A percentile compares a stretch with the other conserved stretches of the same genome.
Evolutionary conservation across 768 basidiomycete species (phyloP).

Genomic region (Boletus patriciae): DNA sequence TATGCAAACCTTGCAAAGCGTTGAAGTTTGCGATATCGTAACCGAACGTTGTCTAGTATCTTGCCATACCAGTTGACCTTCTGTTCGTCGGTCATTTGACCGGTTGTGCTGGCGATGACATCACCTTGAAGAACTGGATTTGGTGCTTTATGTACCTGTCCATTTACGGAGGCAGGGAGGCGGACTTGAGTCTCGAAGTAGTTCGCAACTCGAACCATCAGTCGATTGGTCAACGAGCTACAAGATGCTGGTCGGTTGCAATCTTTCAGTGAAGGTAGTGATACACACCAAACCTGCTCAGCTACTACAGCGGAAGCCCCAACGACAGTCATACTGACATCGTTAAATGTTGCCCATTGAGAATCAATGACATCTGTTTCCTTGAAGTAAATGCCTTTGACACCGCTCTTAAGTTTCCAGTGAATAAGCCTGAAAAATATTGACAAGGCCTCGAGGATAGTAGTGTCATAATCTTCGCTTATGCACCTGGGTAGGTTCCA

Average conservation of each 20-base stretch:
- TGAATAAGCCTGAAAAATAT: conserved; percentile 94
- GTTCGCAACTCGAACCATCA: conserved; percentile 89
- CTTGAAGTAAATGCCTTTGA: conserved; percentile 92
- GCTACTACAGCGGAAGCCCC: conserved; percentile 91
- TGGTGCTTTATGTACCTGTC: conserved; percentile 24
- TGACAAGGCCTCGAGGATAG: conserved; percentile 81
- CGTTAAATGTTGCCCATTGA: conserved; percentile 93
- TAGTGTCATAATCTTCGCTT: conserved; percentile 84
- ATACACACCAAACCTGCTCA: conserved; percentile 86
- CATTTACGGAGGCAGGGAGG: conserved; percentile 53
- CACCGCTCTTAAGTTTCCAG: conserved; percentile 92
- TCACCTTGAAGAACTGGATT: conserved; percentile 40
- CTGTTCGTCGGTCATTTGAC: conserved; percentile 75
- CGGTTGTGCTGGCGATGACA: conserved; percentile 37
- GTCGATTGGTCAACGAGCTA: conserved; percentile 88
- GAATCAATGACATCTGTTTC: conserved; percentile 98
- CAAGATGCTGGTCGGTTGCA: not conserved
- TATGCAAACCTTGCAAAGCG: conserved; percentile 76
- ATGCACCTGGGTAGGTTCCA: conserved; percentile 92
- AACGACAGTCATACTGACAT: conserved; percentile 82
- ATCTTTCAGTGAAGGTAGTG: not conserved
- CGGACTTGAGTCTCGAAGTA: conserved; percentile 95
- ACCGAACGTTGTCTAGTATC: conserved; percentile 86
- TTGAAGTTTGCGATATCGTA: conserved; percentile 91
- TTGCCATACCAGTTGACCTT: conserved; percentile 89